These are phyloP conservation scores for Aurantiochytrium sp. DNA, from an alignment of 108 stramenopile species.

Conservation along the genomic window DNA sequence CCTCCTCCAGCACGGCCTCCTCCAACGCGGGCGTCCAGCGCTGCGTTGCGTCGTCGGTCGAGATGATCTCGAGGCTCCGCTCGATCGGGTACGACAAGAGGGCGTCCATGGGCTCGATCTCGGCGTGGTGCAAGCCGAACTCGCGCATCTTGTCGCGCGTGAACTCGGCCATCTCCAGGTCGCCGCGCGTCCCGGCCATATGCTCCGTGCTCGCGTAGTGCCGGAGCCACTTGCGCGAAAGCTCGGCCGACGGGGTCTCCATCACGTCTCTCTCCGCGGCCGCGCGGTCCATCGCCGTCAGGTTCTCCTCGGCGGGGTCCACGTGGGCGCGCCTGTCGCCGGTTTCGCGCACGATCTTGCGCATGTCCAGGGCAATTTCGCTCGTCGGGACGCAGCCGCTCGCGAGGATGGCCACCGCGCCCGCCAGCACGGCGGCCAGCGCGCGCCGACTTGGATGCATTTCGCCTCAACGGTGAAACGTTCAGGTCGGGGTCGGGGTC, in stretches of 20 bases:
- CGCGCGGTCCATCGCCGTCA: neutral
- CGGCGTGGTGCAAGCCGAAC: constrained; percentile 45
- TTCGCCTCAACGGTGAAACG: too few relatives aligned
- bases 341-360: neutral
- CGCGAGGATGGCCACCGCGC: neutral
- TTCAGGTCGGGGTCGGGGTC: too few relatives aligned
- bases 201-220: constrained; percentile 47
- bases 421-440: too few relatives aligned
- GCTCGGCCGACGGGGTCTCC: neutral
- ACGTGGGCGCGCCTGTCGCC: neutral
- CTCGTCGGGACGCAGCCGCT: neutral
- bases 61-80: constrained; percentile 28
- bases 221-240: neutral
- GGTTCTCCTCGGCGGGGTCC: neutral
- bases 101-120: constrained; percentile 50
- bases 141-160: constrained; percentile 43
- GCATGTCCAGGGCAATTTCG: neutral
- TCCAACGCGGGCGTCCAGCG: constrained; percentile 49
- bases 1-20: constrained; percentile 50
- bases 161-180: constrained; percentile 59
- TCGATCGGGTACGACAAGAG: constrained; percentile 55
- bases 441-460: too few relatives aligned
- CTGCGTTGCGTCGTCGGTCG: neutral
- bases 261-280: neutral
- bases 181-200: constrained; percentile 62